These are phyloP conservation scores for Ceratocystis eucalypticola DNA, from an alignment of 2,329 filamentous ascomycete species.

Conservation along the genomic window DNA sequence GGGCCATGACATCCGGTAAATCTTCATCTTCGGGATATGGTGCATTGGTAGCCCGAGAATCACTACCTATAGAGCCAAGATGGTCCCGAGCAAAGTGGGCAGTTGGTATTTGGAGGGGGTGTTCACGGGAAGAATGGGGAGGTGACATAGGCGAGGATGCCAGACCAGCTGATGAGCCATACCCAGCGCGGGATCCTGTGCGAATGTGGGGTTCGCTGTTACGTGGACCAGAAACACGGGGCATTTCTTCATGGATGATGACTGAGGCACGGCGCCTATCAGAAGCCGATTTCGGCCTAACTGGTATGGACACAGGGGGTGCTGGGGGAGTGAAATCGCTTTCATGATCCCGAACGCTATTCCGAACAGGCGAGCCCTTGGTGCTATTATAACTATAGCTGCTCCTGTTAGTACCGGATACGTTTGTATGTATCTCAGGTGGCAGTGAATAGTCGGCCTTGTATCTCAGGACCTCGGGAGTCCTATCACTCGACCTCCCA, in stretches of 20 bases:
- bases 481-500: slow-evolving; percentile 6
- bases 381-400: background rate
- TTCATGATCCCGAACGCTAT: slow-evolving; percentile 5
- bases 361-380: slow-evolving; percentile 12
- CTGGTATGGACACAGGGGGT: background rate
- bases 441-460: slow-evolving; percentile 6
- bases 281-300: slow-evolving; percentile 14
- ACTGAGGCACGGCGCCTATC: slow-evolving; percentile 12
- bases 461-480: slow-evolving; percentile 10
- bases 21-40: slow-evolving; percentile 32
- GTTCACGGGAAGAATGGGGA: slow-evolving; percentile 4
- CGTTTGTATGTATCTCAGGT: slow-evolving; percentile 10
- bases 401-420: background rate
- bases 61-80: background rate
- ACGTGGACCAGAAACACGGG: slow-evolving; percentile 14
- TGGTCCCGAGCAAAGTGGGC: background rate
- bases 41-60: slow-evolving; percentile 3
- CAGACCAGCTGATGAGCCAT: slow-evolving; percentile 7
- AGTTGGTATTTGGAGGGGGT: background rate
- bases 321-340: background rate
- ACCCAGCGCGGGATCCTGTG: slow-evolving; percentile 11
- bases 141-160: slow-evolving; percentile 17
- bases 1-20: slow-evolving; percentile 16
- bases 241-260: slow-evolving; percentile 13
- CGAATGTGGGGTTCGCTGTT: slow-evolving; percentile 10